A percentile compares a stretch with the other conserved stretches of the same genome.
Conservation (phyloP, 345 rosid genomes). For the Gossypium thurberi region DNA sequence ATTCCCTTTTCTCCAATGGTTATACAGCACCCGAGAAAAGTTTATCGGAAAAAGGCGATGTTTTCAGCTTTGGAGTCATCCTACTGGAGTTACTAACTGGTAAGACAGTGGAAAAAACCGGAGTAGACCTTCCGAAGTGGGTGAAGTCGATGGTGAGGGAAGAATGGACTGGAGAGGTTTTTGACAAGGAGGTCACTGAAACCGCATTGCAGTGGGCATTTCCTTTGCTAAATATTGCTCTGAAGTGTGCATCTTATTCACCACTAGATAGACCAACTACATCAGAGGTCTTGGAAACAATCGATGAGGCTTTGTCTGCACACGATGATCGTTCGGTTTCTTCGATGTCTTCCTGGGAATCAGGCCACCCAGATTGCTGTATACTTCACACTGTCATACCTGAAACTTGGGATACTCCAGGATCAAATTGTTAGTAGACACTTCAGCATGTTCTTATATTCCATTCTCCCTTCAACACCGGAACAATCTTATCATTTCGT, state of each 20-base stretch:
- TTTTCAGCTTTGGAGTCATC: slow-evolving; percentile 47
- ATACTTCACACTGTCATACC: slow-evolving; percentile 44
- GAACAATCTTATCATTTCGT: neutral
- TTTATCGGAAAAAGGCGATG: slow-evolving; percentile 40
- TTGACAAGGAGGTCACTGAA: slow-evolving; percentile 43
- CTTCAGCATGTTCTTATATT: neutral
- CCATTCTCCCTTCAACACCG: neutral
- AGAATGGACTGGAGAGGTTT: slow-evolving; percentile 73
- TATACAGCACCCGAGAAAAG: slow-evolving; percentile 44
- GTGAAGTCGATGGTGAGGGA: slow-evolving; percentile 57
- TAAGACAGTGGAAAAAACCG: slow-evolving; percentile 41
- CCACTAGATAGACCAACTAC: slow-evolving; percentile 36
- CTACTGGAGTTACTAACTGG: slow-evolving; percentile 51
- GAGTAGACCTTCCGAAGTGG: slow-evolving; percentile 57
- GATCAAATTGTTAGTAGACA: slow-evolving; percentile 4
- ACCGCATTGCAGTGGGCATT: slow-evolving; percentile 43
- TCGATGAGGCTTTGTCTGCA: slow-evolving; percentile 31
- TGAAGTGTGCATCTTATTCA: slow-evolving; percentile 40
- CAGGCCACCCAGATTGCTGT: slow-evolving; percentile 26
- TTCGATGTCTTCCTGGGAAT: slow-evolving; percentile 25
- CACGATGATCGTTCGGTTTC: slow-evolving; percentile 25
- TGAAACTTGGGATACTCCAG: slow-evolving; percentile 51
- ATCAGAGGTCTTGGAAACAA: slow-evolving; percentile 41
- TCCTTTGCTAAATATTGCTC: slow-evolving; percentile 45
- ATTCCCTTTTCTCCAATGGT: slow-evolving; percentile 20